These are phyloP conservation scores for Penstemon davidsonii DNA, from an alignment of 257 asterid species.

Conservation along the genomic window DNA sequence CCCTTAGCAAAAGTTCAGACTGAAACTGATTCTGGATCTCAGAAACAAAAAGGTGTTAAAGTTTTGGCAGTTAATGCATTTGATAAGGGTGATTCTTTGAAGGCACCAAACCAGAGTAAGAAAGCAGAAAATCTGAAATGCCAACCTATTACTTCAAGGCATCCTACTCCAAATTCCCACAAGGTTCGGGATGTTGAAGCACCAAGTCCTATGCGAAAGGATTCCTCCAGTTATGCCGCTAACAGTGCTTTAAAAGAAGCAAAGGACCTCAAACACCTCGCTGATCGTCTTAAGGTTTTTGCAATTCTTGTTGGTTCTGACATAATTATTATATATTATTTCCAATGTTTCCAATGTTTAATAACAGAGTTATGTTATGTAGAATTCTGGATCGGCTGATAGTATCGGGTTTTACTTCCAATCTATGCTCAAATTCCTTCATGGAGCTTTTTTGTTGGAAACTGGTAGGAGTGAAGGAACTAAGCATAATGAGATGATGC, in stretches of 20 bases:
- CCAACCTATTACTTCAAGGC: conserved; percentile 46
- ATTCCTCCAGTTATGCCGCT: conserved; percentile 81
- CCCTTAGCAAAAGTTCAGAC: conserved; percentile 62
- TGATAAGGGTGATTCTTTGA: conserved; percentile 48
- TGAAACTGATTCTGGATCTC: conserved; percentile 61
- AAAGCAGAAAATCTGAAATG: conserved; percentile 58
- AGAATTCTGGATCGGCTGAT: conserved; percentile 84
- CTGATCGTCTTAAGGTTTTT: conserved; percentile 89
- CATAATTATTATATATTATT: conserved; percentile 13
- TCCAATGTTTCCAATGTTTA: conserved; percentile 24
- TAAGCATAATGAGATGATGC: conserved; percentile 71
- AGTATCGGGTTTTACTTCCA: conserved; percentile 78
- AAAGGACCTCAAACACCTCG: conserved; percentile 88
- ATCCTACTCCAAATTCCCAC: conserved; percentile 57
- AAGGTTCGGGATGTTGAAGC: conserved; percentile 66
- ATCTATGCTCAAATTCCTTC: conserved; percentile 93
- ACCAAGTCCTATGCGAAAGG: conserved; percentile 82
- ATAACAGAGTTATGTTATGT: conserved; percentile 31
- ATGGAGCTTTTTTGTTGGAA: conserved; percentile 93
- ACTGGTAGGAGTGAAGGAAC: conserved; percentile 67
- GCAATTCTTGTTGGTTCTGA: conserved; percentile 26
- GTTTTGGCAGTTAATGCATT: conserved; percentile 35
- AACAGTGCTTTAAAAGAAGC: conserved; percentile 89
- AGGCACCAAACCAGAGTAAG: conserved; percentile 52
- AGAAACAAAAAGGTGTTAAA: conserved; percentile 55